These are phyloP conservation scores for Fusarium humuli DNA, from an alignment of 2,329 filamentous ascomycete genomes.

Conservation along the genomic window DNA sequence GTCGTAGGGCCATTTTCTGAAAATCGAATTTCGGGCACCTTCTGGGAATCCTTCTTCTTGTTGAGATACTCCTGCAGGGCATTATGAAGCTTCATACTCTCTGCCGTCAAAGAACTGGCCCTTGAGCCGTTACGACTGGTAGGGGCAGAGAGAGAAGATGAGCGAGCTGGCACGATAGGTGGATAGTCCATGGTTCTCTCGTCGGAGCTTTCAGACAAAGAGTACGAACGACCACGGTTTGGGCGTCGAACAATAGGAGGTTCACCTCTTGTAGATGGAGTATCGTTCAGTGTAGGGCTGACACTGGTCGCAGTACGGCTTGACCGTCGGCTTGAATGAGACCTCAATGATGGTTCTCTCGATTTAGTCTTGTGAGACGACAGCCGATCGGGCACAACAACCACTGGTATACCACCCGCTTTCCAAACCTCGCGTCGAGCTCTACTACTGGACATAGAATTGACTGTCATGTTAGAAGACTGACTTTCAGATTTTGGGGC, in stretches of 20 bases:
- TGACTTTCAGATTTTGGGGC: slow-evolving; percentile 59
- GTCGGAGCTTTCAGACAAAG: slow-evolving; percentile 63
- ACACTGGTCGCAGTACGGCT: slow-evolving; percentile 66
- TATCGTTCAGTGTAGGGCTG: slow-evolving; percentile 59
- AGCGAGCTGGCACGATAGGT: slow-evolving; percentile 66
- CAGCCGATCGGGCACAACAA: slow-evolving; percentile 69
- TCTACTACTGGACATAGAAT: slow-evolving; percentile 64
- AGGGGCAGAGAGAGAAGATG: slow-evolving; percentile 71
- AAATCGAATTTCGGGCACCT: slow-evolving; percentile 31
- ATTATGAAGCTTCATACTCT: slow-evolving; percentile 69
- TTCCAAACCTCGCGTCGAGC: slow-evolving; percentile 70
- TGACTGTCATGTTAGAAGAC: slow-evolving; percentile 61
- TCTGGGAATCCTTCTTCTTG: slow-evolving; percentile 28
- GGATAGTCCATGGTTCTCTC: slow-evolving; percentile 71
- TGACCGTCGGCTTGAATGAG: slow-evolving; percentile 69
- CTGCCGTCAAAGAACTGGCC: slow-evolving; percentile 66
- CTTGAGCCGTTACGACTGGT: slow-evolving; percentile 69
- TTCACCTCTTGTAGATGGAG: slow-evolving; percentile 56
- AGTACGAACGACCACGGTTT: slow-evolving; percentile 56
- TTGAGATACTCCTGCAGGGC: slow-evolving; percentile 49
- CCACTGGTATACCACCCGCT: slow-evolving; percentile 70
- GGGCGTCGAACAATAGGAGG: slow-evolving; percentile 58
- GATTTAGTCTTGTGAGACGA: slow-evolving; percentile 66
- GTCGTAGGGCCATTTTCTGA: slow-evolving; percentile 18
- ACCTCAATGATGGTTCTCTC: slow-evolving; percentile 67